Percentiles rank a stretch among this genome's conserved stretches.
Evolutionary conservation across 805 yeast species (phyloP).

Genomic region (Cyberlindnera xylosilytica): DNA sequence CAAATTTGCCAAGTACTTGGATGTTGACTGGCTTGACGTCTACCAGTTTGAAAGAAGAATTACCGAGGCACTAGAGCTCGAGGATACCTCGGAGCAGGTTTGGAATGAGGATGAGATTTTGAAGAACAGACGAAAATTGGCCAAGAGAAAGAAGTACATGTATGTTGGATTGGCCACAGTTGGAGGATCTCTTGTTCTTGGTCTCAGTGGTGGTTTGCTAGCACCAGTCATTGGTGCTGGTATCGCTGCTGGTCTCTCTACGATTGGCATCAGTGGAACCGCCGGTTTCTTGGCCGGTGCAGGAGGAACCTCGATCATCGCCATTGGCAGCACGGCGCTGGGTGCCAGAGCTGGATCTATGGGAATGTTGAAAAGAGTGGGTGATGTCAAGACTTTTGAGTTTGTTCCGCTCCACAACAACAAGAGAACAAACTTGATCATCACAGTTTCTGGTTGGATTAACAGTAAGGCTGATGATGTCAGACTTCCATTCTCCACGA

Average conservation of each 20-base stretch:
- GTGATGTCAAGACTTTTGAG: slow-evolving; percentile 91
- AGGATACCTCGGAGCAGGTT: slow-evolving; percentile 72
- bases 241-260: slow-evolving; percentile 92
- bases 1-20: slow-evolving; percentile 60
- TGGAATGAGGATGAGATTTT: slow-evolving; percentile 73
- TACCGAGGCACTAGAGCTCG: slow-evolving; percentile 86
- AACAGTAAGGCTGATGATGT: slow-evolving; percentile 93
- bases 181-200: slow-evolving; percentile 93
- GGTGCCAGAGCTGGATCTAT: slow-evolving; percentile 87
- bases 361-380: slow-evolving; percentile 85
- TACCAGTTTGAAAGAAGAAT: slow-evolving; percentile 87
- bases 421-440: slow-evolving; percentile 77
- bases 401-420: slow-evolving; percentile 90
- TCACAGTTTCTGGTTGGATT: slow-evolving; percentile 98
- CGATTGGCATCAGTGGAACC: slow-evolving; percentile 94
- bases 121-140: slow-evolving; percentile 64
- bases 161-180: slow-evolving; percentile 93
- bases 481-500: slow-evolving; percentile 90
- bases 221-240: slow-evolving; percentile 99
- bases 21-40: slow-evolving; percentile 62
- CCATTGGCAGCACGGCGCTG: slow-evolving; percentile 84
- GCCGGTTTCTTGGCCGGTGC: slow-evolving; percentile 91
- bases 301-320: slow-evolving; percentile 93
- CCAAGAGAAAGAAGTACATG: slow-evolving; percentile 64
- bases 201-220: slow-evolving; percentile 88